Percentiles rank a stretch among this genome's conserved stretches.
phyloP scores from a whole-genome alignment of 371 early-diverging fungal genomes.

The Fennellomyces sp. region DNA sequence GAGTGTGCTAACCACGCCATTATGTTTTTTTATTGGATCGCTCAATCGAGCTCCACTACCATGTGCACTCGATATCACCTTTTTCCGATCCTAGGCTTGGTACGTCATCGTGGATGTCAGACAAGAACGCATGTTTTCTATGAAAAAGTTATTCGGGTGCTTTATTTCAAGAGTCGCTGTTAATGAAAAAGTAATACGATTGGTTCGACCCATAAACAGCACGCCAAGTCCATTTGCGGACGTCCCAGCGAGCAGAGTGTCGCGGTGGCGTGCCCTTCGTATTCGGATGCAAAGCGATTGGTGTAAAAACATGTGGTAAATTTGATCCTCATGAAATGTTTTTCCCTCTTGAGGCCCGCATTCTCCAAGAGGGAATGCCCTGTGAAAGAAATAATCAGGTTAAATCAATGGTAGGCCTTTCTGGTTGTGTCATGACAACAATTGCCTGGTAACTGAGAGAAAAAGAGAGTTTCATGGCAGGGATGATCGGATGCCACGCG shows the following conservation, averaged over 20 bases:
- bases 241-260: neutral
- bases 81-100: neutral
- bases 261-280: neutral
- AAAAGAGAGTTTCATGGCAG: neutral
- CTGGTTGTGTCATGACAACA: neutral
- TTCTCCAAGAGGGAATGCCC: too few relatives aligned
- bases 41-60: too few relatives aligned
- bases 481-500: neutral
- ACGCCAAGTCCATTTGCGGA: neutral
- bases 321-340: too few relatives aligned
- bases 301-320: conserved; percentile 4
- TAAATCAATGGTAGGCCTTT: too few relatives aligned
- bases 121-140: neutral
- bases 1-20: neutral
- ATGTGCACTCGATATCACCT: neutral
- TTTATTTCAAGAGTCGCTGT: too few relatives aligned
- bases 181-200: too few relatives aligned
- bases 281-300: neutral
- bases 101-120: neutral
- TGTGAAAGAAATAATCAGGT: too few relatives aligned
- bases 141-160: too few relatives aligned
- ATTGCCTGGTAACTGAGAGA: neutral
- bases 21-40: too few relatives aligned
- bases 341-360: too few relatives aligned
- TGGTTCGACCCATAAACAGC: too few relatives aligned